Evolutionary conservation across 108 stramenopile genomes (phyloP).

Genomic region (Phaeodactylum tricornutum): DNA sequence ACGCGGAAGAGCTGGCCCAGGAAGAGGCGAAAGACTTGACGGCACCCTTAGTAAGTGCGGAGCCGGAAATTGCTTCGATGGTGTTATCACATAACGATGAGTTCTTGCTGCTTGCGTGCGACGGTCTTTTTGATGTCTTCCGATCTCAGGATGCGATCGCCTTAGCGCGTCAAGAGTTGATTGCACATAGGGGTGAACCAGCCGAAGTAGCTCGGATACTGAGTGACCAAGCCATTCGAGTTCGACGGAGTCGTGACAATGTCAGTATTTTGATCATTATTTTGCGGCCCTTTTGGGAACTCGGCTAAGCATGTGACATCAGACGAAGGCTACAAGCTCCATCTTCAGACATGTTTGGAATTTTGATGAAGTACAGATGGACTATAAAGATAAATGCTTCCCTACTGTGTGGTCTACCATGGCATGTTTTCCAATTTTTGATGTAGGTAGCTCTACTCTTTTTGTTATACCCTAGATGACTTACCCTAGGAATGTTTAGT

Average conservation of each 20-base stretch:
- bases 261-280: conserved; percentile 90
- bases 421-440: too few species aligned
- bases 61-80: conserved; percentile 89
- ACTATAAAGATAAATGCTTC: too few species aligned
- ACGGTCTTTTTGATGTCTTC: conserved; percentile 97
- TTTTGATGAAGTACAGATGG: too few species aligned
- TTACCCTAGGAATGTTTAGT: too few species aligned
- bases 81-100: conserved; percentile 86
- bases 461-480: too few species aligned
- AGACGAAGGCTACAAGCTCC: too few species aligned
- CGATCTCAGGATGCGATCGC: conserved; percentile 90
- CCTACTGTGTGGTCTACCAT: too few species aligned
- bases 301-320: not conserved
- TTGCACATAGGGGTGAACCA: conserved; percentile 84
- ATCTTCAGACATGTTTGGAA: too few species aligned
- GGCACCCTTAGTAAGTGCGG: conserved; percentile 84
- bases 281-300: conserved; percentile 84
- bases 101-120: conserved; percentile 94
- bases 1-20: conserved; percentile 68
- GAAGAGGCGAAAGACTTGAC: conserved; percentile 73
- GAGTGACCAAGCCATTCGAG: conserved; percentile 86
- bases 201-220: conserved; percentile 84
- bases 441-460: too few species aligned
- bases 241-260: conserved; percentile 87
- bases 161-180: conserved; percentile 75